Conservation (phyloP, 768 basidiomycete species). For the Myochromella boudieri region DNA sequence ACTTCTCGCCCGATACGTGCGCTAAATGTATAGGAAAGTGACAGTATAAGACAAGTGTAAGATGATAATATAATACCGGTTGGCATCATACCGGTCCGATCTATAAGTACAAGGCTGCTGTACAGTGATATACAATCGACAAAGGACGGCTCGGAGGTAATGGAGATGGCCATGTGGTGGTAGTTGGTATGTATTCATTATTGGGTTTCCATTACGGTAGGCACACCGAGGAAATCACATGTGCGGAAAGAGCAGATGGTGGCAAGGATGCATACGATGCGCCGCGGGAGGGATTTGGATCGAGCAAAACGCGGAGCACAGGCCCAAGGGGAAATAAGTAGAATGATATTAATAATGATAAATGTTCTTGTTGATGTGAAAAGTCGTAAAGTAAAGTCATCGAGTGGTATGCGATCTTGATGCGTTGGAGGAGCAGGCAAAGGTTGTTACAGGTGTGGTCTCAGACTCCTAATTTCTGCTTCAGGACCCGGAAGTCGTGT, state of each 20-base stretch:
- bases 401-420: neutral
- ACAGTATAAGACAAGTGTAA: constrained; percentile 2
- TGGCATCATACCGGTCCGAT: constrained; percentile 6
- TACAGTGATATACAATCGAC: neutral
- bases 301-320: constrained; percentile 9
- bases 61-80: constrained; percentile 7
- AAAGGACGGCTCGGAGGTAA: neutral
- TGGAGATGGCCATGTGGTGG: neutral
- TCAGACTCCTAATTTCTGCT: constrained; percentile 56
- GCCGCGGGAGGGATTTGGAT: constrained; percentile 16
- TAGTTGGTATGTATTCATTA: constrained; percentile 9
- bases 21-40: constrained; percentile 3
- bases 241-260: constrained; percentile 15
- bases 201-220: constrained; percentile 8
- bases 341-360: constrained; percentile 4
- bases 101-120: constrained; percentile 12
- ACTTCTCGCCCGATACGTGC: constrained; percentile 7
- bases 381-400: neutral
- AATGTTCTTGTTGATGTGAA: constrained; percentile 13
- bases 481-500: constrained; percentile 53
- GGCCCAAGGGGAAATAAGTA: constrained; percentile 5
- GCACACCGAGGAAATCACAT: constrained; percentile 8
- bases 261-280: constrained; percentile 14
- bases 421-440: too few species aligned
- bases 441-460: too few species aligned